Base-by-base conservation (phyloP, 208 protist genomes). In the Crithidia fasciculata region DNA sequence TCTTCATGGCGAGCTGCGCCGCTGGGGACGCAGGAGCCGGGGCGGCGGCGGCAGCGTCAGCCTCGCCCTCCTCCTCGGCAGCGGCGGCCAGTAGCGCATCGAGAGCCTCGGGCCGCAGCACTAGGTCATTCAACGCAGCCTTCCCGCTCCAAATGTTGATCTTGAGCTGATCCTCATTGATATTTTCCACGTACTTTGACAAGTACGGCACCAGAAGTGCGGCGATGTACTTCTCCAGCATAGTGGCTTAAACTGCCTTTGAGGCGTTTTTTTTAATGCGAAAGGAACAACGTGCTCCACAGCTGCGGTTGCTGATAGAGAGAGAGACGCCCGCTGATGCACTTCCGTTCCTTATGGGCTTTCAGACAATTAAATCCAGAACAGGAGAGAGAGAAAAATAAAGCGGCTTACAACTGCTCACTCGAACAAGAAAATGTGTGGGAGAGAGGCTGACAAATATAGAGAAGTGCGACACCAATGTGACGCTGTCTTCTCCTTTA, bases 71-170 rank as follows among this genome's bases (percentile, higher is more conserved):
- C 12, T 56, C 67, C 37, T 67, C 64, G 36, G 41, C 59, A 8
- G 68, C 44, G 37, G 74, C 57, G 54, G 74, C 67, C 19, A 95
- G 71, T 40, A 96, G 71, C 37, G 78, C 74, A 43, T 96, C 88
- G 0, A 97, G 69, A 4, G 89, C 78, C 50, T 80, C 84, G 2
- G 82, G 74, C 54, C 86, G 88, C 16, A 97, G 68, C 8, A 93
- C 74, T 8, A 97, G 81, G 64, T 97, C 90, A 8, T 88, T 77
- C n/a, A 97, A 64, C 13, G 84, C 71, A 13, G 82, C 93, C 76
- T 89, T 97, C 13, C 93, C 93, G 58, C 73, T 91, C 90, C 93
- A 97, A 13, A 97, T 75, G 53, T 88, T 84, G 67, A 97, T 81
- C 53, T 80, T 83, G 2, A 97, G 81, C 68, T 95, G 86, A 49